These are phyloP conservation scores for Rusavskia elegans DNA, from an alignment of 495 filamentous ascomycete species.

Conservation along the genomic window DNA sequence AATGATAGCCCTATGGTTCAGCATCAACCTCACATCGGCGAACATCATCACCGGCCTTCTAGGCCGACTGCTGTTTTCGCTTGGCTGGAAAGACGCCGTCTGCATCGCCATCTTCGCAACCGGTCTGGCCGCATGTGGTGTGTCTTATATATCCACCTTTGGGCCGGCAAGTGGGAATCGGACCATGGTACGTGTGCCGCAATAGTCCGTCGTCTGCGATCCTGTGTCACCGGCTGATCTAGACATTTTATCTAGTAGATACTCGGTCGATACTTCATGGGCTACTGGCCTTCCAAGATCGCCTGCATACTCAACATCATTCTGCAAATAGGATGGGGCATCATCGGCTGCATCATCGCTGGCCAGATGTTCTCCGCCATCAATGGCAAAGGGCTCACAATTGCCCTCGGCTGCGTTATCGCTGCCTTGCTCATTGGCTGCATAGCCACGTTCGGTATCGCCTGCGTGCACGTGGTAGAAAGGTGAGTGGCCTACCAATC, in stretches of 20 bases:
- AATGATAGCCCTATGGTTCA: slow-evolving; percentile 8
- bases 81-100: slow-evolving; percentile 51
- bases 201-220: neutral
- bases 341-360: slow-evolving; percentile 42
- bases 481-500: too few relatives aligned
- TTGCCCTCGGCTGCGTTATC: slow-evolving; percentile 53
- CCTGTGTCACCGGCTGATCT: slow-evolving; percentile 1
- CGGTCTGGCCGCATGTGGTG: slow-evolving; percentile 34
- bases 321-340: slow-evolving; percentile 49
- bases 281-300: slow-evolving; percentile 58
- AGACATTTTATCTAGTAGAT: slow-evolving; percentile 26
- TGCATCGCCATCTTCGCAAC: slow-evolving; percentile 47
- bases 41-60: slow-evolving; percentile 58
- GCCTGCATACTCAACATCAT: slow-evolving; percentile 51
- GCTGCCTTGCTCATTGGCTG: slow-evolving; percentile 41
- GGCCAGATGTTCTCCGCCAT: slow-evolving; percentile 40
- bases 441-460: slow-evolving; percentile 59
- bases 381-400: slow-evolving; percentile 36
- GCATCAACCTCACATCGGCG: slow-evolving; percentile 48
- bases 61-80: slow-evolving; percentile 42
- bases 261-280: slow-evolving; percentile 56
- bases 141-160: slow-evolving; percentile 54
- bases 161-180: slow-evolving; percentile 54
- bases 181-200: slow-evolving; percentile 36
- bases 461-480: slow-evolving; percentile 54